Evolutionary conservation across 164 flowering plant genomes (phyloP).

Genomic region (Stephania yunnanensis): DNA sequence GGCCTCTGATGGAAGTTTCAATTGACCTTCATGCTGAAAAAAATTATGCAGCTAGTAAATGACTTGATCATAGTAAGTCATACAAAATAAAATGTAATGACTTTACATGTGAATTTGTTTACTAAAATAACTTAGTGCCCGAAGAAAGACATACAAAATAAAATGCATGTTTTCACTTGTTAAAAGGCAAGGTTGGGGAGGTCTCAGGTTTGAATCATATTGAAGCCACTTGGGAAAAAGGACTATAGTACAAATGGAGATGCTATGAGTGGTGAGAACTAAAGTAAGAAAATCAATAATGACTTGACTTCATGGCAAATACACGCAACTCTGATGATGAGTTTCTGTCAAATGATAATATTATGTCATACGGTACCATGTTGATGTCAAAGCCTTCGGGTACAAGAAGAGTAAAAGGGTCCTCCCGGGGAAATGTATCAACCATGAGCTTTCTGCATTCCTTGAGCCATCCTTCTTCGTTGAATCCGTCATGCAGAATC

Average conservation of each 20-base stretch:
- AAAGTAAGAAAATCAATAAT: no score
- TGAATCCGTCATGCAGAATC: constrained; percentile 86
- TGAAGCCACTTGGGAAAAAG: no score
- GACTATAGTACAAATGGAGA: no score
- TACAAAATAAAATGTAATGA: neutral
- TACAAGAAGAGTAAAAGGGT: constrained; percentile 84
- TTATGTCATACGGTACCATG: constrained; percentile 32
- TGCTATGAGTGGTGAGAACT: no score
- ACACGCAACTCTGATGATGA: neutral
- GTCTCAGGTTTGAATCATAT: no score
- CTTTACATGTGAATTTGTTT: neutral
- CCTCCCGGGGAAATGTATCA: constrained; percentile 10
- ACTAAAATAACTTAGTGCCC: no score
- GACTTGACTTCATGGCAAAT: no score
- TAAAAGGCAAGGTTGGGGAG: no score
- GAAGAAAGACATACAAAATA: no score
- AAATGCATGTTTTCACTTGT: no score
- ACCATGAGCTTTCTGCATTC: constrained; percentile 74
- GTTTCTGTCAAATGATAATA: neutral
- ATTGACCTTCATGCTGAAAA: constrained; percentile 73
- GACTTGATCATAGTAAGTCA: neutral
- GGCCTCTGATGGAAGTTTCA: constrained; percentile 48
- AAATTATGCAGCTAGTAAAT: neutral
- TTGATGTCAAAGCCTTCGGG: constrained; percentile 85
- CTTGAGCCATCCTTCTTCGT: constrained; percentile 81